Evolutionary conservation across 768 basidiomycete genomes (phyloP).

Genomic region (Pluteus cervinus): DNA sequence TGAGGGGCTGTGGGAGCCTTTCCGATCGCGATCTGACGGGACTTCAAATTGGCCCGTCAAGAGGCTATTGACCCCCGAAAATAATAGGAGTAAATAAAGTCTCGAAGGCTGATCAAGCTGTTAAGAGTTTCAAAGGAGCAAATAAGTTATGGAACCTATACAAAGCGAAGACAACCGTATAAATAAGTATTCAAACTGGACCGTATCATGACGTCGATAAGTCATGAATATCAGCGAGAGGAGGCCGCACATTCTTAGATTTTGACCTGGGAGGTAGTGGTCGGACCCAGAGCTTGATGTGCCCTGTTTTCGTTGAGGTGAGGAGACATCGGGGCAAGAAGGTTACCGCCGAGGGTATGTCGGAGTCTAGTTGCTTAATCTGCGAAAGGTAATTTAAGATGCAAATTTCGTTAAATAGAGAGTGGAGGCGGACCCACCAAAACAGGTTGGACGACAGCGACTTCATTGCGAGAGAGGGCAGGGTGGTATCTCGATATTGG

Average conservation of each 20-base stretch:
- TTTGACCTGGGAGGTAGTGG: constrained; percentile 51
- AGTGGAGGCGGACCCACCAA: constrained; percentile 45
- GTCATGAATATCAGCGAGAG: not conserved
- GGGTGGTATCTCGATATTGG: constrained; percentile 66
- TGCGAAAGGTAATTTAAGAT: constrained; percentile 21
- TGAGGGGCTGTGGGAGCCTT: too few relatives aligned
- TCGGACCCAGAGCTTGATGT: constrained; percentile 81
- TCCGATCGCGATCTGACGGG: too few relatives aligned
- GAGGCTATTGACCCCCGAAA: too few relatives aligned
- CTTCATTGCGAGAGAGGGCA: constrained; percentile 86
- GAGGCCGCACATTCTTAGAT: constrained; percentile 14
- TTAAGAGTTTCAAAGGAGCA: too few relatives aligned
- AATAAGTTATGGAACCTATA: too few relatives aligned
- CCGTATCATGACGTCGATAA: not conserved
- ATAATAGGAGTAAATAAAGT: too few relatives aligned
- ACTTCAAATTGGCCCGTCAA: too few relatives aligned
- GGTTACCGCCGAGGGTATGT: constrained; percentile 65
- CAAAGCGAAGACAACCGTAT: too few relatives aligned
- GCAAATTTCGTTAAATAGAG: constrained; percentile 3
- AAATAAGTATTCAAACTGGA: too few relatives aligned
- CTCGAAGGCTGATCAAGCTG: too few relatives aligned
- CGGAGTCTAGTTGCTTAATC: constrained; percentile 79
- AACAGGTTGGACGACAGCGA: constrained; percentile 87
- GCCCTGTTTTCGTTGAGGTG: constrained; percentile 71
- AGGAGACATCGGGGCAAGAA: constrained; percentile 78